Evolutionary conservation across 306 rosid species (phyloP).

Genomic region (Erythrophleum fordii): DNA sequence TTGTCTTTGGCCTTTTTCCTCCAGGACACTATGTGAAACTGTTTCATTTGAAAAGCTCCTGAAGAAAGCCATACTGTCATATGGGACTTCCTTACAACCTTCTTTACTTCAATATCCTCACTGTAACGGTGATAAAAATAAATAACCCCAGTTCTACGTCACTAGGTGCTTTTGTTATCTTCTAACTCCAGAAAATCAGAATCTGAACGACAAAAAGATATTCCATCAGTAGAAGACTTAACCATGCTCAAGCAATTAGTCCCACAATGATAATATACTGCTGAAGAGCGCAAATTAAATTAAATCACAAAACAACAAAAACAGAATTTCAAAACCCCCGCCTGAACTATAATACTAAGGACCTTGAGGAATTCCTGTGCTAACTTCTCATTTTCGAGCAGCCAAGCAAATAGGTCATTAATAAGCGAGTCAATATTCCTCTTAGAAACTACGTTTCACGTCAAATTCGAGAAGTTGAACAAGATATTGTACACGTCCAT

Average conservation of each 20-base stretch:
- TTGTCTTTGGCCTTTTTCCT: conserved; percentile 72
- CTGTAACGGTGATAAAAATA: conserved; percentile 31
- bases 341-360: too few relatives aligned
- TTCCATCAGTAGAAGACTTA: conserved; percentile 28
- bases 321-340: neutral
- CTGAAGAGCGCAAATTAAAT: conserved; percentile 13
- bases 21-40: conserved; percentile 70
- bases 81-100: conserved; percentile 49
- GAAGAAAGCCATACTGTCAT: conserved; percentile 82
- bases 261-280: conserved; percentile 3
- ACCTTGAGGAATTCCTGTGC: conserved; percentile 35
- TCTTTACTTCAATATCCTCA: conserved; percentile 40
- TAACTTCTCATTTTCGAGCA: neutral
- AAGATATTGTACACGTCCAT: conserved; percentile 16
- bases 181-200: conserved; percentile 34
- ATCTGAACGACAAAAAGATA: conserved; percentile 44
- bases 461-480: conserved; percentile 30
- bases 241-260: conserved; percentile 10
- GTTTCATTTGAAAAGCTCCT: conserved; percentile 75
- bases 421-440: conserved; percentile 16
- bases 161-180: conserved; percentile 45
- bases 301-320: conserved; percentile 28
- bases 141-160: conserved; percentile 16
- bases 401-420: conserved; percentile 1
- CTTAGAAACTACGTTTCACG: conserved; percentile 12